phyloP scores from a whole-genome alignment of 2,329 filamentous ascomycete species.

The Thielaviopsis punctulata region DNA sequence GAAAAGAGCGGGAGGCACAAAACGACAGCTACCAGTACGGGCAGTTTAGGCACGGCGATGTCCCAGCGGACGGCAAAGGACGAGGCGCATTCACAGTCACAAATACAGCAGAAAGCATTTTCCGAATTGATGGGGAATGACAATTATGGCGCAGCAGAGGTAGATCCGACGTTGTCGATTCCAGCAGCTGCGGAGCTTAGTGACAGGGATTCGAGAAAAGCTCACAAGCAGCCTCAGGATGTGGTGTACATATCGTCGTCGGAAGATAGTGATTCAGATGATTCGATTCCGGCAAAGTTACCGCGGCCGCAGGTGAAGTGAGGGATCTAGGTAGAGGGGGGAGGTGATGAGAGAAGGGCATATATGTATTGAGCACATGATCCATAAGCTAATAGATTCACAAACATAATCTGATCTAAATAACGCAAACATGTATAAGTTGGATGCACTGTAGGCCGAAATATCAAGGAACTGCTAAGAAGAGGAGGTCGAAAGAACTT shows the following conservation, averaged over 20 bases:
- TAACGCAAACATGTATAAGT: too few species aligned
- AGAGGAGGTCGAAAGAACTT: too few species aligned
- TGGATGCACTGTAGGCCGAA: too few species aligned
- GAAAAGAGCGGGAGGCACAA: background rate
- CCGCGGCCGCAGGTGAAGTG: slow-evolving; percentile 13
- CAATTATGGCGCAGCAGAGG: background rate
- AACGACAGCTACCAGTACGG: background rate
- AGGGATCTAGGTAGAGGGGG: background rate
- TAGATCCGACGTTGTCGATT: background rate
- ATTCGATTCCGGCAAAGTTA: slow-evolving; percentile 17
- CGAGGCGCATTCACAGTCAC: background rate
- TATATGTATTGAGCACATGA: background rate
- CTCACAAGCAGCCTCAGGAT: background rate
- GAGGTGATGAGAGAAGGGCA: background rate
- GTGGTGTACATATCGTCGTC: slow-evolving; percentile 11
- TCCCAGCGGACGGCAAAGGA: background rate
- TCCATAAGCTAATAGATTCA: too few species aligned
- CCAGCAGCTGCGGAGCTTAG: slow-evolving; percentile 21
- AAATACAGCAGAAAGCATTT: background rate
- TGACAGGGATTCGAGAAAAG: background rate
- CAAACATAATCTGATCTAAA: too few species aligned
- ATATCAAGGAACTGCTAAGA: too few species aligned
- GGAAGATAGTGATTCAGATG: slow-evolving; percentile 15
- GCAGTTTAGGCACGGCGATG: too few species aligned
- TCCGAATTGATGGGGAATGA: background rate